Conservation (phyloP, 225 moss, liverwort and hornwort genomes). For the Polytrichum commune region DNA sequence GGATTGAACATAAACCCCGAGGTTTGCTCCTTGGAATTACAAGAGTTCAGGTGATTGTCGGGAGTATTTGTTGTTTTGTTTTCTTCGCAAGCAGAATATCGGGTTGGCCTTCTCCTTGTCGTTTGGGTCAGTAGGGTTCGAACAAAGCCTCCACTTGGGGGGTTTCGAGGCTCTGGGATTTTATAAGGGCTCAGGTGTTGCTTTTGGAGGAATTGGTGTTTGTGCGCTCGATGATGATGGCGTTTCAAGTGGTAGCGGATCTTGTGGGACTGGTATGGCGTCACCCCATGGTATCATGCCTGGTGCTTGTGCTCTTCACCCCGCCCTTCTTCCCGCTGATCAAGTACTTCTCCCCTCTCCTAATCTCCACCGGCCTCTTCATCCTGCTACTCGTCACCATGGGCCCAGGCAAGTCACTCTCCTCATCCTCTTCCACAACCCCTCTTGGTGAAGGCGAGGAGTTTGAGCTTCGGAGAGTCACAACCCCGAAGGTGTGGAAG, state of each 20-base stretch:
- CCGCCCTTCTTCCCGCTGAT: conserved; percentile 79
- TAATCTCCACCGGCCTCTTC: conserved; percentile 82
- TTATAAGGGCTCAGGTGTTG: no score
- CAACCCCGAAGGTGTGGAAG: conserved; percentile 20
- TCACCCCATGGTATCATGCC: conserved; percentile 56
- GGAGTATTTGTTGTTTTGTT: no score
- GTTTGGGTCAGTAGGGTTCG: no score
- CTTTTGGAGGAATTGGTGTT: no score
- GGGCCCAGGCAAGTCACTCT: conserved; percentile 19
- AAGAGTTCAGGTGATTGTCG: no score
- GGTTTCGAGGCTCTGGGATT: no score
- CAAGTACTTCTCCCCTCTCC: conserved; percentile 77
- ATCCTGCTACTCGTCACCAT: conserved; percentile 74
- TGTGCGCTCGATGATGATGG: conserved; percentile 36
- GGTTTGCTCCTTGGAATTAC: no score
- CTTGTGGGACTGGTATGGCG: conserved; percentile 48
- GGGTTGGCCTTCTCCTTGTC: not conserved
- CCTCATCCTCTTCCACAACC: not conserved
- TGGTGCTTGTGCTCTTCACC: conserved; percentile 58
- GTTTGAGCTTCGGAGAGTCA: conserved; percentile 22
- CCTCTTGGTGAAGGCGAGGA: not conserved
- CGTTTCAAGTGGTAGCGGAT: conserved; percentile 43
- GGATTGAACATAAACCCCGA: no score
- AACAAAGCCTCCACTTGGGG: no score
- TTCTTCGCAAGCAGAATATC: no score